Conservation (phyloP, 768 basidiomycete genomes). For the Mycena chlorophos region DNA sequence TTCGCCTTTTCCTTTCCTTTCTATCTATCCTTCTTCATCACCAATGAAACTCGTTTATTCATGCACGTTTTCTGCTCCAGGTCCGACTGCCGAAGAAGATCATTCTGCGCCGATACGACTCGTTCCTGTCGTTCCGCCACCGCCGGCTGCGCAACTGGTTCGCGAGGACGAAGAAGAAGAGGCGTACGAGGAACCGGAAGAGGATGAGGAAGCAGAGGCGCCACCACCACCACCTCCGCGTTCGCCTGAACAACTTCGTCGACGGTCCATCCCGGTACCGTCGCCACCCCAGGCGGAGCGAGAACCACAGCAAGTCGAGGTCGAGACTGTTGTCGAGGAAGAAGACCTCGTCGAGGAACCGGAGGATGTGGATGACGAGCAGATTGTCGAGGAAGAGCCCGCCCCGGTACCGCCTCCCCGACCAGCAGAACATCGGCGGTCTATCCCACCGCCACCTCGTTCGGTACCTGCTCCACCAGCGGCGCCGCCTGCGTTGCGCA, state of each 20-base stretch:
- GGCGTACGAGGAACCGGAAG: constrained; percentile 1
- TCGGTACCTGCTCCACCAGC: constrained; percentile 9
- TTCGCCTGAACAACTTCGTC: constrained; percentile 4
- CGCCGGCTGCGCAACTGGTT: not conserved
- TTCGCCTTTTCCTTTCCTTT: constrained; percentile 17
- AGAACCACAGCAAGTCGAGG: constrained; percentile 7
- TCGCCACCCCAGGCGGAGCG: constrained; percentile 1
- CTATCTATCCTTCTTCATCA: constrained; percentile 3
- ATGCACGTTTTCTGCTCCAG: no score
- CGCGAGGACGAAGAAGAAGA: constrained; percentile 1
- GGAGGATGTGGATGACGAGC: constrained; percentile 14
- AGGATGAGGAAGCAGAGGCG: constrained; percentile 10
- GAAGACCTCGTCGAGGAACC: constrained; percentile 18
- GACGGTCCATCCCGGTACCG: constrained; percentile 16
- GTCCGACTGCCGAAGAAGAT: not conserved
- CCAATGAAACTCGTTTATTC: not conserved
- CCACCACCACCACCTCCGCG: constrained; percentile 15
- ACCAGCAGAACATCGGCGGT: constrained; percentile 4
- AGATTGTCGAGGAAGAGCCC: not conserved
- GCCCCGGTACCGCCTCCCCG: not conserved
- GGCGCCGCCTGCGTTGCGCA: constrained; percentile 7
- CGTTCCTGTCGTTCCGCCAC: not conserved
- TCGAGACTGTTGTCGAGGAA: no score
- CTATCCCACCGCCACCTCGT: constrained; percentile 21
- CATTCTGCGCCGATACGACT: not conserved